Base-by-base conservation (phyloP, 2,329 filamentous ascomycete species). In the Aureobasidium musti region DNA sequence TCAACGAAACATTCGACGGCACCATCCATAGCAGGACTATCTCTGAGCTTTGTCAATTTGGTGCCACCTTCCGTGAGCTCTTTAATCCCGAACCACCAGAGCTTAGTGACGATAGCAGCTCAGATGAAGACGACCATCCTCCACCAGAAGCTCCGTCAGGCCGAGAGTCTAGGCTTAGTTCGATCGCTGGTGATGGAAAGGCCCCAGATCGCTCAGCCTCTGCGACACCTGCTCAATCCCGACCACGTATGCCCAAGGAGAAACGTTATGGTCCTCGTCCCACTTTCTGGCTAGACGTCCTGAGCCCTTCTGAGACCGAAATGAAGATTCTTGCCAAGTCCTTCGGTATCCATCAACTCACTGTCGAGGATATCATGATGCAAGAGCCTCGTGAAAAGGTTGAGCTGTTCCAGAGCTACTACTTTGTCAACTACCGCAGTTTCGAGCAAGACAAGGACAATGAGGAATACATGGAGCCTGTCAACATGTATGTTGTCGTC, bases 361-460 rank as follows among this genome's bases (percentile, higher is more conserved):
- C 95, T 0, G 89, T 92, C 1, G 95, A 99, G 77, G 95, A 99
- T 75, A 97, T 99, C 73, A 89, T 98, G 85, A 89, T 97, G 82
- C 92, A 98, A 77, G 95, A 99, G 80, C 91, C 93, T 47, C 93
- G 95, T 26, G 95, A 99, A 75, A 99, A 99, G 79, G 95, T 99
- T 0, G 95, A 99, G 77, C 84, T 99, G 0, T 99, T 99, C 82
- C 89, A 91, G 39, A 91, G 96, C 76, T 99, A 99, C 80, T 99
- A 99, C 78, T 97, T 99, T 74, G 91, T 99, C 79, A 98, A 97
- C 77, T 99, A 99, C 77, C 90, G 95, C 19, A 96, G 92, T 0
- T 99, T 99, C 74, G 95, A 99, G 76, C 95, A 98, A 77, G 95
- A 99, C 74, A 87, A 88, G 68, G 89, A 89, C 72, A 96, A 89